Conservation (phyloP, 2,329 filamentous ascomycete genomes). For the Scleromitrula shiraiana region DNA sequence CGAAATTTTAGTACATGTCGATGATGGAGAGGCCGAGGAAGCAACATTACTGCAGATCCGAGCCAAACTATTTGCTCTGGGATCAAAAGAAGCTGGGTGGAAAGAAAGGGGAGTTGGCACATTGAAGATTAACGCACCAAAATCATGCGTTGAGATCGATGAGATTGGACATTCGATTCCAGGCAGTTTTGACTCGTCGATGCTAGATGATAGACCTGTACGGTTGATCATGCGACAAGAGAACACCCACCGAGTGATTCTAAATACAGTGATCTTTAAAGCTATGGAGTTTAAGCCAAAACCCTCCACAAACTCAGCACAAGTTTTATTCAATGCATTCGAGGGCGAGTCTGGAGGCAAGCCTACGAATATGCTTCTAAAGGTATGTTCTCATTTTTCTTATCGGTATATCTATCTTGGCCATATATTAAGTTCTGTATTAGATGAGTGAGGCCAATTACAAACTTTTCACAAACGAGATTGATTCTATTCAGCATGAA, state of each 20-base stretch:
- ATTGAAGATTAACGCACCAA: constrained; percentile 73
- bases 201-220: constrained; percentile 43
- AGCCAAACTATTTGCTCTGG: constrained; percentile 78
- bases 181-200: constrained; percentile 49
- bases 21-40: constrained; percentile 84
- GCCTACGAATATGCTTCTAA: constrained; percentile 52
- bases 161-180: constrained; percentile 42
- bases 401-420: constrained; percentile 9
- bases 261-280: constrained; percentile 76
- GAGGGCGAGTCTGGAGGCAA: constrained; percentile 47
- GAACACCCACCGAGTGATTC: constrained; percentile 74
- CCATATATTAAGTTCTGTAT: neutral
- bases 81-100: constrained; percentile 57
- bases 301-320: constrained; percentile 45
- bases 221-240: constrained; percentile 89
- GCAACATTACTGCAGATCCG: constrained; percentile 65
- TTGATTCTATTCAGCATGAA: constrained; percentile 30
- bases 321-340: constrained; percentile 59
- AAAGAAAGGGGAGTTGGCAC: constrained; percentile 82
- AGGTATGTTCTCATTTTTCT: constrained; percentile 37
- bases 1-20: constrained; percentile 44
- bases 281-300: constrained; percentile 74
- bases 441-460: constrained; percentile 30
- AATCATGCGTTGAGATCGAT: constrained; percentile 47
- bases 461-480: constrained; percentile 27